Evolutionary conservation across 352 stramenopile genomes (phyloP).

Genomic region (Phytophthora syringae): DNA sequence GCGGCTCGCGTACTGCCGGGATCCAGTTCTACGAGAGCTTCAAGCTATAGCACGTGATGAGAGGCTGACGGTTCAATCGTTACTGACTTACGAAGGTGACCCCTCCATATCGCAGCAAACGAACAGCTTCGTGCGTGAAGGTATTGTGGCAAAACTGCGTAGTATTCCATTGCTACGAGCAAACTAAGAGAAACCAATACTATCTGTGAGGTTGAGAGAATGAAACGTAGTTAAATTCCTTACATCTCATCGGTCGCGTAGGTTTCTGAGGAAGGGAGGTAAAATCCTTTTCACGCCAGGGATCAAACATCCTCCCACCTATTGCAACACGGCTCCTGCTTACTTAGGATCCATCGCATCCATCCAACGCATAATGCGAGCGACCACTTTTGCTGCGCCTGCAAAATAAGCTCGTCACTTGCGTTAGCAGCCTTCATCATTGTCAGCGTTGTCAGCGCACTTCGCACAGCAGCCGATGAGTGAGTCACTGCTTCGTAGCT

Average conservation of each 20-base stretch:
- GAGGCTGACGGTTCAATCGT: neutral
- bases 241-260: no score
- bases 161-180: neutral
- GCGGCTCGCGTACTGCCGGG: neutral
- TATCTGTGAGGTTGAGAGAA: neutral
- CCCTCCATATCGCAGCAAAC: neutral
- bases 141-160: neutral
- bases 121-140: neutral
- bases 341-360: neutral
- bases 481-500: neutral
- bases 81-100: neutral
- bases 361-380: neutral
- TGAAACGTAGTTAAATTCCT: no score
- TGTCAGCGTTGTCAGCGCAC: conserved; percentile 5
- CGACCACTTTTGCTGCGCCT: neutral
- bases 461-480: neutral
- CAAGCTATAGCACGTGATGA: neutral
- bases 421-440: neutral
- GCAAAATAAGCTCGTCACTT: neutral
- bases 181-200: neutral
- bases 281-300: no score
- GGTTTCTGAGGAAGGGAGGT: no score
- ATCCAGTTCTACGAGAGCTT: neutral
- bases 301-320: neutral
- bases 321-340: neutral